These are phyloP conservation scores for Lepidium africanum DNA, from an alignment of 345 rosid genomes.

Conservation along the genomic window DNA sequence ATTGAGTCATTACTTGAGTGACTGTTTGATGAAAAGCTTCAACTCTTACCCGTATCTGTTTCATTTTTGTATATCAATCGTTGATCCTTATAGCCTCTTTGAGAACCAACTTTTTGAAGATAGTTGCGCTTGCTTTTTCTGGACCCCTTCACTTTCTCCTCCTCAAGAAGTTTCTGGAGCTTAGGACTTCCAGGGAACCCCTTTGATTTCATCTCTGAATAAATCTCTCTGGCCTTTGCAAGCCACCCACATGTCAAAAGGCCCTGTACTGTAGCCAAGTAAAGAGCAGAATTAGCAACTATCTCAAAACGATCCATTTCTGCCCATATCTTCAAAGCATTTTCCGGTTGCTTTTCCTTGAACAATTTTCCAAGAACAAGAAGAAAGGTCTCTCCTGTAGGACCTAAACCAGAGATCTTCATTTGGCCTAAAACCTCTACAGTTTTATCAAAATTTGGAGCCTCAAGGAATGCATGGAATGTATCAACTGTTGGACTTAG, in stretches of 20 bases:
- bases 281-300: slow-evolving; percentile 36
- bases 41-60: not conserved
- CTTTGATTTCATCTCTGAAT: slow-evolving; percentile 56
- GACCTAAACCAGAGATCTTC: slow-evolving; percentile 56
- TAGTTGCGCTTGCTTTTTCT: slow-evolving; percentile 17
- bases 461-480: slow-evolving; percentile 65
- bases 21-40: not conserved
- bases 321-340: slow-evolving; percentile 62
- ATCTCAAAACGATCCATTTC: slow-evolving; percentile 61
- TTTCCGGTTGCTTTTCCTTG: slow-evolving; percentile 50
- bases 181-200: slow-evolving; percentile 73
- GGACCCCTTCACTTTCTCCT: slow-evolving; percentile 16
- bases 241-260: slow-evolving; percentile 50
- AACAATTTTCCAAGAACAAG: slow-evolving; percentile 51
- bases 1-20: slow-evolving; percentile 1
- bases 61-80: not conserved
- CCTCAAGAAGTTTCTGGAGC: slow-evolving; percentile 51
- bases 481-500: slow-evolving; percentile 53
- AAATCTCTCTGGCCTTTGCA: slow-evolving; percentile 47
- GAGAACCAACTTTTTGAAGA: slow-evolving; percentile 8
- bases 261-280: slow-evolving; percentile 46
- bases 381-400: slow-evolving; percentile 50
- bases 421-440: slow-evolving; percentile 48
- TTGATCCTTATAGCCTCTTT: slow-evolving; percentile 3
- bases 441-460: slow-evolving; percentile 40